These are phyloP conservation scores for Funneliformis geosporum DNA, from an alignment of 192 early-diverging fungal genomes.

Conservation along the genomic window DNA sequence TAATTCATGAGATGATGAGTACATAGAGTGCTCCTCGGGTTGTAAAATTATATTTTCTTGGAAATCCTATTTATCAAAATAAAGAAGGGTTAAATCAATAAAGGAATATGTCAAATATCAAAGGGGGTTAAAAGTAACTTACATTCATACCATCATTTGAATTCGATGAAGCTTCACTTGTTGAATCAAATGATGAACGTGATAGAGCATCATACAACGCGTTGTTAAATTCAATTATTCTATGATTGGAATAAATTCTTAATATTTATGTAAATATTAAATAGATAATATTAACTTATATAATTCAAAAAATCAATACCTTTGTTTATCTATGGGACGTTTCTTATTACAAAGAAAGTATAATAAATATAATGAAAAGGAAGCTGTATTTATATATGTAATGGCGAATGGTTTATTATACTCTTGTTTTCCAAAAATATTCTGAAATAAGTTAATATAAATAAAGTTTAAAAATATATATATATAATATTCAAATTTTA, in stretches of 20 bases:
- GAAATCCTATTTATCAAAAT: background rate
- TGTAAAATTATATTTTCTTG: background rate
- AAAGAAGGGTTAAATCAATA: background rate
- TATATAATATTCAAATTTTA: background rate
- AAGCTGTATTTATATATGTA: slow-evolving; percentile 76
- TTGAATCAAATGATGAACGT: slow-evolving; percentile 8
- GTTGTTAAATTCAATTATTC: slow-evolving; percentile 18
- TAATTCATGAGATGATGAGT: background rate
- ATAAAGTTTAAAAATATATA: background rate
- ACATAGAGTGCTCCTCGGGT: background rate
- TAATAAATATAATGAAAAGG: slow-evolving; percentile 73
- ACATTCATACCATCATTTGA: slow-evolving; percentile 15
- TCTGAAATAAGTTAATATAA: slow-evolving; percentile 39
- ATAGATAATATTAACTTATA: background rate
- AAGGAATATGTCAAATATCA: background rate
- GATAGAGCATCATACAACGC: slow-evolving; percentile 20
- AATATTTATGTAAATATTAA: background rate
- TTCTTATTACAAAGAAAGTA: slow-evolving; percentile 37
- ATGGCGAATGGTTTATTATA: slow-evolving; percentile 78
- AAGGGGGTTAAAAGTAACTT: background rate
- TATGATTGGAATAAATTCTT: background rate
- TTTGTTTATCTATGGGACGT: slow-evolving; percentile 3
- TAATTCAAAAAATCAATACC: background rate
- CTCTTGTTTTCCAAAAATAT: slow-evolving; percentile 66
- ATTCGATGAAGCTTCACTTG: background rate